Percentiles rank a stretch among this genome's conserved stretches.
Conservation (phyloP, 768 basidiomycete species). For the Infundibulicybe gibba region DNA sequence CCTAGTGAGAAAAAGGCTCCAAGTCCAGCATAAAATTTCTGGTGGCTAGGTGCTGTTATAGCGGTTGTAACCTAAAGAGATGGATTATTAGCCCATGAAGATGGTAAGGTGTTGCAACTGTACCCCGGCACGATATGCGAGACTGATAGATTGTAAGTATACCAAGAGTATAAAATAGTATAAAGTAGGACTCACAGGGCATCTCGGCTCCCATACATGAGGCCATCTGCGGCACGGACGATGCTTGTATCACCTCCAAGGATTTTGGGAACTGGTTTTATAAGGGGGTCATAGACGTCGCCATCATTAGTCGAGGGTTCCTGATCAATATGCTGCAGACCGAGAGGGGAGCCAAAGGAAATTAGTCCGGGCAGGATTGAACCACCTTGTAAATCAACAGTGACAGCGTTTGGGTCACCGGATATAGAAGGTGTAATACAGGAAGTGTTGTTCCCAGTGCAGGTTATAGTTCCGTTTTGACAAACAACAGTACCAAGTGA, state of each 20-base stretch:
- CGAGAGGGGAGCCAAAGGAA: slow-evolving; percentile 69
- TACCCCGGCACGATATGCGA: slow-evolving; percentile 71
- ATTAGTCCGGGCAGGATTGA: slow-evolving; percentile 62
- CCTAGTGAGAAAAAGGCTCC: slow-evolving; percentile 64
- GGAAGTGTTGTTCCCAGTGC: slow-evolving; percentile 31
- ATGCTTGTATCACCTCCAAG: slow-evolving; percentile 48
- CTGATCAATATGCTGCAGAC: slow-evolving; percentile 61
- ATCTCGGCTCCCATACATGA: slow-evolving; percentile 66
- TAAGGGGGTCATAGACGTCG: slow-evolving; percentile 48
- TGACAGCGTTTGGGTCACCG: slow-evolving; percentile 16
- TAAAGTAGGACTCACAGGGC: slow-evolving; percentile 50
- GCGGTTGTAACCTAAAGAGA: slow-evolving; percentile 55
- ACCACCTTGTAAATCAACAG: slow-evolving; percentile 72
- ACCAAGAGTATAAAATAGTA: neutral
- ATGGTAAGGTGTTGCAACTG: slow-evolving; percentile 5
- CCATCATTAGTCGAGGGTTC: slow-evolving; percentile 77
- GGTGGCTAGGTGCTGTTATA: slow-evolving; percentile 56
- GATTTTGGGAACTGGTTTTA: slow-evolving; percentile 40
- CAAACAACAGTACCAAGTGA: slow-evolving; percentile 33
- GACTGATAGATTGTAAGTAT: slow-evolving; percentile 27
- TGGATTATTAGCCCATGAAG: neutral
- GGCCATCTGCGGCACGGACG: slow-evolving; percentile 69
- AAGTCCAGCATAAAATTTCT: slow-evolving; percentile 55
- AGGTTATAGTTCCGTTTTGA: slow-evolving; percentile 46
- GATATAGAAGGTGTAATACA: slow-evolving; percentile 14